Conservation (phyloP, 805 yeast genomes). For the Cyberlindnera japonica region DNA sequence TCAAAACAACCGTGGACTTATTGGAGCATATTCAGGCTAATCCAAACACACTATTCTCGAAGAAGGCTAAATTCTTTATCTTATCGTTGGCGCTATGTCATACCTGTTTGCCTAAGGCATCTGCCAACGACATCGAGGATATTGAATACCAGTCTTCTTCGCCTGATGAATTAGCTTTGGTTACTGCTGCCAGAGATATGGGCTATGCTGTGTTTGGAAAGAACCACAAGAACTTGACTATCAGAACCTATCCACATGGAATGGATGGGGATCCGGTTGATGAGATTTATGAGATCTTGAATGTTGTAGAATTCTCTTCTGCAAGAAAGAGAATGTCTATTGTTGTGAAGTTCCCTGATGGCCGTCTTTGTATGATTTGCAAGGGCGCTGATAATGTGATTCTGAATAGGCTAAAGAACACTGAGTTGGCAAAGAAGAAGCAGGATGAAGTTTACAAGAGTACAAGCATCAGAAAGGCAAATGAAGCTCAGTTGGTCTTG, state of each 20-base stretch:
- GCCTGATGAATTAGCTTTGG: conserved; percentile 93
- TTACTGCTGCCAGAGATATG: conserved; percentile 91
- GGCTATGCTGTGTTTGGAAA: conserved; percentile 83
- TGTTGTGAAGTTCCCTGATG: conserved; percentile 73
- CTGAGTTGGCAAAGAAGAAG: conserved; percentile 58
- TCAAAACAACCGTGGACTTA: conserved; percentile 61
- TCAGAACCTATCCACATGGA: conserved; percentile 83
- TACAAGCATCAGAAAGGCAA: conserved; percentile 59
- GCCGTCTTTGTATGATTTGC: conserved; percentile 70
- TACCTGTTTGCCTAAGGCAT: conserved; percentile 74
- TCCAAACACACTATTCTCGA: conserved; percentile 68
- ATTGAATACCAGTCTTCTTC: conserved; percentile 90
- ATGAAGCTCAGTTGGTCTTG: conserved; percentile 73
- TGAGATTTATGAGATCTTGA: conserved; percentile 72
- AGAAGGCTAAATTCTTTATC: conserved; percentile 73
- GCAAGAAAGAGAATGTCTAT: conserved; percentile 92
- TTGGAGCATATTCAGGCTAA: conserved; percentile 64
- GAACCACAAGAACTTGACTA: conserved; percentile 51
- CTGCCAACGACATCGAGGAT: conserved; percentile 35
- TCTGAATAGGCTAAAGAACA: conserved; percentile 61
- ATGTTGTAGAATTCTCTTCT: conserved; percentile 82
- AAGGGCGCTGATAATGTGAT: conserved; percentile 96
- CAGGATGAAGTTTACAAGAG: conserved; percentile 57
- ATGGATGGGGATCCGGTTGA: conserved; percentile 58
- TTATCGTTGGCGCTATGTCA: conserved; percentile 85